These are phyloP conservation scores for Solidago caesia DNA, from an alignment of 129 eudicot genomes.

Conservation along the genomic window DNA sequence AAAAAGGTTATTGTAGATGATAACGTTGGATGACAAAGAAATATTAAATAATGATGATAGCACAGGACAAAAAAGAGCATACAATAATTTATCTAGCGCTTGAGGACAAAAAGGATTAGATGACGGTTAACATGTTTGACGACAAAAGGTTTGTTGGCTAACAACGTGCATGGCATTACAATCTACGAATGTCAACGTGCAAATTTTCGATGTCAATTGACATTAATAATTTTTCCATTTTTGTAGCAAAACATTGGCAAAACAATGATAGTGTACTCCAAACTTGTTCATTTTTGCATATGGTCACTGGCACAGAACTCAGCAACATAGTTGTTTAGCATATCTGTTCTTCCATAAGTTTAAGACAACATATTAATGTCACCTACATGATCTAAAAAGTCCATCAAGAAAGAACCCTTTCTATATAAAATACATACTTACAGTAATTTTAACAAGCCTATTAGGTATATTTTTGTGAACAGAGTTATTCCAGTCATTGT, in stretches of 20 bases:
- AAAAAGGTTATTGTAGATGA: background rate
- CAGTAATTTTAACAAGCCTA: background rate
- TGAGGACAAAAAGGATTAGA: background rate
- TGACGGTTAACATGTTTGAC: conserved; percentile 4
- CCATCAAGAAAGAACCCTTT: no score
- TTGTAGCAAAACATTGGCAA: background rate
- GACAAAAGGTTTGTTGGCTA: background rate
- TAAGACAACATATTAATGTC: no score
- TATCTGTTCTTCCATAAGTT: no score
- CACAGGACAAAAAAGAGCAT: background rate
- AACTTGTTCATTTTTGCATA: background rate
- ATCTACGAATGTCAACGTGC: no score
- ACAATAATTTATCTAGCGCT: background rate
- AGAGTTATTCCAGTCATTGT: background rate
- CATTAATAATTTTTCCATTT: no score
- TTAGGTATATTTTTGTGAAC: background rate
- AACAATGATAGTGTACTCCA: background rate
- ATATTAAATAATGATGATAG: background rate
- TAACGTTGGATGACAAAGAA: background rate
- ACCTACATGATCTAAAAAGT: no score
- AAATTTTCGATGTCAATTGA: no score
- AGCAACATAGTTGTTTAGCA: no score
- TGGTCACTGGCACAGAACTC: background rate
- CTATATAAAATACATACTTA: background rate
- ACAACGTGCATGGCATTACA: background rate